These are phyloP conservation scores for Salix suchowensis DNA, from an alignment of 345 rosid genomes.

Conservation along the genomic window DNA sequence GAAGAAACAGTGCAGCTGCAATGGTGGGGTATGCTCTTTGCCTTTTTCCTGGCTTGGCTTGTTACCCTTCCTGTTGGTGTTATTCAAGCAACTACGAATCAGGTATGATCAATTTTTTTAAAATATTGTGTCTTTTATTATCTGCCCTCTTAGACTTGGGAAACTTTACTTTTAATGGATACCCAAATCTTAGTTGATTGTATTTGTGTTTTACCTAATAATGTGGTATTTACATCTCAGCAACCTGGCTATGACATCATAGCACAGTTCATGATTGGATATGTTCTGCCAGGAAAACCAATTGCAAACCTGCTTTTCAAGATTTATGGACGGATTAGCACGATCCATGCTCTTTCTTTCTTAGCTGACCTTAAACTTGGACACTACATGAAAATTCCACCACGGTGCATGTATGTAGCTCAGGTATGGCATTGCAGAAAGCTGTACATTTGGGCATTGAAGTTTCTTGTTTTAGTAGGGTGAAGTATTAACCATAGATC, in stretches of 20 bases:
- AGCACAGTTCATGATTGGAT: slow-evolving; percentile 96
- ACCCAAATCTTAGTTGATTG: background rate
- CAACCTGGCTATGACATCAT: slow-evolving; percentile 99
- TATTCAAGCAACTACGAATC: slow-evolving; percentile 99
- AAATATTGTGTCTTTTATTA: background rate
- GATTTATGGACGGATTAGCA: slow-evolving; percentile 93
- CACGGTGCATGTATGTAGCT: slow-evolving; percentile 91
- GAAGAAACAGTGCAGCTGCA: slow-evolving; percentile 72
- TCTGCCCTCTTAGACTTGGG: background rate
- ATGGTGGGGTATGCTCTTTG: slow-evolving; percentile 98
- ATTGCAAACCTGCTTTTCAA: slow-evolving; percentile 93
- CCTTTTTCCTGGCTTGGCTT: slow-evolving; percentile 76
- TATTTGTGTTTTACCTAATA: background rate
- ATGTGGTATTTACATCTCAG: slow-evolving; percentile 37
- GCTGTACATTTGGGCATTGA: background rate
- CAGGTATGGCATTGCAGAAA: slow-evolving; percentile 46
- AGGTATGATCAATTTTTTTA: slow-evolving; percentile 33
- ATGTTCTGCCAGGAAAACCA: slow-evolving; percentile 82
- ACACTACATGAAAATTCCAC: slow-evolving; percentile 99
- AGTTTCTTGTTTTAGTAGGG: no score
- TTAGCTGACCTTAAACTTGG: slow-evolving; percentile 97
- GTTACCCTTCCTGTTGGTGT: slow-evolving; percentile 98
- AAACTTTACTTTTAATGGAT: background rate
- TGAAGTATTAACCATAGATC: background rate
- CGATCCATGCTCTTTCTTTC: slow-evolving; percentile 94